Conservation (phyloP, 2,329 filamentous ascomycete genomes). For the Nemania abortiva region DNA sequence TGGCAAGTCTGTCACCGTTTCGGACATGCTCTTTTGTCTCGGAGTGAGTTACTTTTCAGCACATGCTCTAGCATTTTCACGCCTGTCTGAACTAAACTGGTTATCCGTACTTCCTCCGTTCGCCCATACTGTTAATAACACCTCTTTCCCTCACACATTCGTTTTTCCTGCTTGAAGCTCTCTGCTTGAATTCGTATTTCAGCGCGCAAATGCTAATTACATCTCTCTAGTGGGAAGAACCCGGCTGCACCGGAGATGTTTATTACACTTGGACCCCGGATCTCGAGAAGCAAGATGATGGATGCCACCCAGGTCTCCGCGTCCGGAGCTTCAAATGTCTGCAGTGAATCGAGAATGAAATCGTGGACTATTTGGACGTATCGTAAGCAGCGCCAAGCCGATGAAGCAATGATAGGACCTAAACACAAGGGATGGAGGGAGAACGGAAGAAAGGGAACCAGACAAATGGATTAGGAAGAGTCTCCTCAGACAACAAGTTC, state of each 20-base stretch:
- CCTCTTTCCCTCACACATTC: neutral
- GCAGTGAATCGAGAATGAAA: neutral
- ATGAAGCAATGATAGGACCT: neutral
- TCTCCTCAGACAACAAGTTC: neutral
- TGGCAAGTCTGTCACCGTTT: constrained; percentile 11
- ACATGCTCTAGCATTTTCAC: neutral
- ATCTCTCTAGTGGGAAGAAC: constrained; percentile 13
- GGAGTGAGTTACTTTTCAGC: constrained; percentile 2
- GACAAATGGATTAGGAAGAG: neutral
- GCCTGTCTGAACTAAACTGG: neutral
- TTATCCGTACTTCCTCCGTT: neutral
- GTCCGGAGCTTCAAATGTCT: constrained; percentile 23
- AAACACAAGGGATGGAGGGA: no score
- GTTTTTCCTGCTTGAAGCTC: neutral
- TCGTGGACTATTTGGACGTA: neutral
- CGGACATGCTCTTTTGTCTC: constrained; percentile 14
- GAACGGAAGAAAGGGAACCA: neutral
- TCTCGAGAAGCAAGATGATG: neutral
- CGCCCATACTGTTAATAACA: no score
- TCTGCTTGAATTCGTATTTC: neutral
- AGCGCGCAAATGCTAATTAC: neutral
- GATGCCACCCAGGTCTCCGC: constrained; percentile 9
- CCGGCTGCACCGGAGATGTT: neutral
- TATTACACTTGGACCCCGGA: constrained; percentile 9
- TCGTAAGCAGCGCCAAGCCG: neutral